Evolutionary conservation across 2,329 filamentous ascomycete species (phyloP), one percentile per base, ranked within the genome.

Genomic region (Zalaria obscura): DNA sequence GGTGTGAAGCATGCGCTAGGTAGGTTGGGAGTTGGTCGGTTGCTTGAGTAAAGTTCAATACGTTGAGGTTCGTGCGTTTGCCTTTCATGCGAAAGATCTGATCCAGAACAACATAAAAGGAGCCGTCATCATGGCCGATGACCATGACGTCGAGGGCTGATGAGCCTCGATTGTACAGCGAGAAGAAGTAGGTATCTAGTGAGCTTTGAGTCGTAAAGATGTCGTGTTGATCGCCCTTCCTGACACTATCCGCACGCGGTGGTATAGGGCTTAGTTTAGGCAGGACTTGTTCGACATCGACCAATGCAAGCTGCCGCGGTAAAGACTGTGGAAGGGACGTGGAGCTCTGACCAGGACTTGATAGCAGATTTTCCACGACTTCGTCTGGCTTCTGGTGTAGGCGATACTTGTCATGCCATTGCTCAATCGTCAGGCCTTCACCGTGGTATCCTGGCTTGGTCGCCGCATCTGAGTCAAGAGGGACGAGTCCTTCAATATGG

Each of bases 61-160:
- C 7, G 29, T 32, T n/a, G 29, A 32, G 29, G 3, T 32, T 32
- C 29, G 29, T 32, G 2, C n/a, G 7, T 7, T n/a, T n/a, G 29
- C 29, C 29, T 3, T 71, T 69, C 44, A 93, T 80, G 45, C 83
- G 72, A 52, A 93, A 85, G 4, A 83, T 88, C 57, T 93, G 83
- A 57, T 89, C 89, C 38, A 93, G 85, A 50, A 78, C 84, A 11
- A 93, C 67, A 55, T 89, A 80, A 8, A 93, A 68, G 11, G 67
- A 71, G 5, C 83, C 83, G 47, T 84, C 73, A 42, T 74, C 72
- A 3, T 79, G 83, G 4, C 83, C 83, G 2, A 83, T 73, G 4
- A 89, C 66, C 64, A 93, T 78, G 48, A 89, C 75, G 57, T 89
- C 83, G 35, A 91, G 78, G n/a, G 35, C 26, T 18, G 37, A 34